These are phyloP conservation scores for Aspergillus coremiiformis DNA, from an alignment of 495 filamentous ascomycete species.

Conservation along the genomic window DNA sequence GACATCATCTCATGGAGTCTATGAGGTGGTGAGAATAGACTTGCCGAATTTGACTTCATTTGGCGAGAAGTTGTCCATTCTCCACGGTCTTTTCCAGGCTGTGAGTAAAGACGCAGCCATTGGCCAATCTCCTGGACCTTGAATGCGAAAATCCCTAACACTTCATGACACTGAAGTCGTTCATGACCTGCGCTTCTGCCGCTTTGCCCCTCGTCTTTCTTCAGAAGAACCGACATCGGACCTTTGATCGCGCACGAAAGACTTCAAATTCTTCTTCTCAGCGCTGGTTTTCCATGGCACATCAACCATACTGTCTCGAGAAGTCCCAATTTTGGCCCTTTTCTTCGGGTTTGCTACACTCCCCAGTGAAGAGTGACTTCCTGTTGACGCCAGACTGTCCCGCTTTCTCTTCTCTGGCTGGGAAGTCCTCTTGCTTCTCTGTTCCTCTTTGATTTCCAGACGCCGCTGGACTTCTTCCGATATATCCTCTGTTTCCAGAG, in stretches of 20 bases:
- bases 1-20: too few species aligned
- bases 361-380: conserved; percentile 17
- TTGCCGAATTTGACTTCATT: too few species aligned
- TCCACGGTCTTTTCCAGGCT: too few species aligned
- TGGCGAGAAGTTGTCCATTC: too few species aligned
- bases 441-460: conserved; percentile 33
- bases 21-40: too few species aligned
- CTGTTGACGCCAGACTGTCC: conserved; percentile 32
- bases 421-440: conserved; percentile 21
- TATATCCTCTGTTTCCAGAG: conserved; percentile 41
- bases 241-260: not conserved
- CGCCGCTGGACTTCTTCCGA: conserved; percentile 39
- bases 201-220: not conserved
- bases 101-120: too few species aligned
- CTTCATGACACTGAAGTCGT: not conserved
- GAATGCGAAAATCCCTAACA: too few species aligned
- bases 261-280: not conserved
- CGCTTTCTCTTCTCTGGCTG: conserved; percentile 38
- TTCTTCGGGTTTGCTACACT: conserved; percentile 13
- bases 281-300: not conserved
- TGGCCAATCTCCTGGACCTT: too few species aligned
- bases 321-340: conserved; percentile 15
- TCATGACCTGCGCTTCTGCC: not conserved
- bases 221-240: not conserved
- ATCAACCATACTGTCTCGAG: not conserved